Evolutionary conservation across 2,329 filamentous ascomycete species (phyloP).

Genomic region (Verticillium tricorpus): DNA sequence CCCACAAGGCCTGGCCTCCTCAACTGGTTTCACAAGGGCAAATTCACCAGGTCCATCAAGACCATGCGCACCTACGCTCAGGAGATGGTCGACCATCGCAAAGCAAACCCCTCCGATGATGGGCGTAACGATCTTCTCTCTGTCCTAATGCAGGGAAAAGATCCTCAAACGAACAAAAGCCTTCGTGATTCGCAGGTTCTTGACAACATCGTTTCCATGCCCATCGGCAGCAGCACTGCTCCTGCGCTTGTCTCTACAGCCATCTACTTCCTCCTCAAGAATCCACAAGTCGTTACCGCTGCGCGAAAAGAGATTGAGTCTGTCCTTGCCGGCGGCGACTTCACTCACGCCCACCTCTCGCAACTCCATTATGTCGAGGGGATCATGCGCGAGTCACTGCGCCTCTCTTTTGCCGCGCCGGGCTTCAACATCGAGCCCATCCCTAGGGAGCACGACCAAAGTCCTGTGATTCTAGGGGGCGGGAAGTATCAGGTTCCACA

Average conservation of each 20-base stretch:
- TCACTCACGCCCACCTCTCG: conserved; percentile 42
- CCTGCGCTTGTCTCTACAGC: conserved; percentile 38
- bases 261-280: conserved; percentile 48
- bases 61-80: conserved; percentile 50
- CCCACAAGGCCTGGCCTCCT: conserved; percentile 46
- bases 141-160: conserved; percentile 52
- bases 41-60: conserved; percentile 49
- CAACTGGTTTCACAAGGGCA: conserved; percentile 48
- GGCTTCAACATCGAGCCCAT: conserved; percentile 49
- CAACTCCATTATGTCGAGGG: conserved; percentile 51
- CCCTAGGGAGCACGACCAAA: conserved; percentile 33
- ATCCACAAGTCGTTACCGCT: conserved; percentile 39
- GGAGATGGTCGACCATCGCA: conserved; percentile 53
- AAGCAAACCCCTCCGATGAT: conserved; percentile 47
- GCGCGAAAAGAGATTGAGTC: conserved; percentile 51
- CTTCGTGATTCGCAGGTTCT: conserved; percentile 57
- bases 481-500: conserved; percentile 45
- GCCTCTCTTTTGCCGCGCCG: conserved; percentile 49
- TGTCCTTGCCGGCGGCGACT: conserved; percentile 38
- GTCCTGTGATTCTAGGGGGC: conserved; percentile 40
- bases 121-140: conserved; percentile 58
- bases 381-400: conserved; percentile 49
- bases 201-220: conserved; percentile 66
- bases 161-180: conserved; percentile 55
- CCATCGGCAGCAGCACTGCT: conserved; percentile 51